Percentiles rank a stretch among this genome's conserved stretches.
phyloP scores from a whole-genome alignment of 2,329 filamentous ascomycete genomes.

The Plenodomus biglobosus region DNA sequence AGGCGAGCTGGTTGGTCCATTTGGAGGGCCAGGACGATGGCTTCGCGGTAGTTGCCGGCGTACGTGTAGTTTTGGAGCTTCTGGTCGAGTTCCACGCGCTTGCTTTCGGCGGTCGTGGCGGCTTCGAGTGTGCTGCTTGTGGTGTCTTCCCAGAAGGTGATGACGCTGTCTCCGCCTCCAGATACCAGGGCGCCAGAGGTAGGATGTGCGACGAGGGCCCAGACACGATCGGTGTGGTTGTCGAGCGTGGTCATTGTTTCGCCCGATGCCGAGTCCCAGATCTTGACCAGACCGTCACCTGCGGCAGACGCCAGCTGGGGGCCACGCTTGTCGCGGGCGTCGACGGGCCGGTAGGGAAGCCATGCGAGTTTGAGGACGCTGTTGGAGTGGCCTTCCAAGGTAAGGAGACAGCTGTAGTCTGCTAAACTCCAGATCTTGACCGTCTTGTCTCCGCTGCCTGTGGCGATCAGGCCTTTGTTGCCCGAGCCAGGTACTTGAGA shows the following conservation, averaged over 20 bases:
- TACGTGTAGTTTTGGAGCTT: slow-evolving; percentile 91
- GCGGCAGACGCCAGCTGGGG: slow-evolving; percentile 82
- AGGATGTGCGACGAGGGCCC: slow-evolving; percentile 75
- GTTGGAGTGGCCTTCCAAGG: slow-evolving; percentile 95
- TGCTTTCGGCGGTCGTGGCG: slow-evolving; percentile 70
- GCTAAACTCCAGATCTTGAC: slow-evolving; percentile 92
- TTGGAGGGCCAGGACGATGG: slow-evolving; percentile 86
- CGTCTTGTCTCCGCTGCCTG: slow-evolving; percentile 93
- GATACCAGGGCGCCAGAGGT: slow-evolving; percentile 74
- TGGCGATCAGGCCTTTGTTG: slow-evolving; percentile 79
- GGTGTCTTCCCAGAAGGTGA: slow-evolving; percentile 96
- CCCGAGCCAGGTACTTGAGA: slow-evolving; percentile 63
- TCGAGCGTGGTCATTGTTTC: slow-evolving; percentile 89
- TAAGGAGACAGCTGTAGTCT: slow-evolving; percentile 89
- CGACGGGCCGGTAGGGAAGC: slow-evolving; percentile 60
- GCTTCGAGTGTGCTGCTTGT: slow-evolving; percentile 76
- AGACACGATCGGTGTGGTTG: slow-evolving; percentile 95
- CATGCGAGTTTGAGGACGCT: slow-evolving; percentile 92
- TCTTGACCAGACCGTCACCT: slow-evolving; percentile 91
- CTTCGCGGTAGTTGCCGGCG: slow-evolving; percentile 84
- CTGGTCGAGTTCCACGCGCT: slow-evolving; percentile 90
- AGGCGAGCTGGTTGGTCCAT: slow-evolving; percentile 92
- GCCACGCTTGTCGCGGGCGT: slow-evolving; percentile 55
- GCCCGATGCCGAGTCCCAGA: slow-evolving; percentile 87
- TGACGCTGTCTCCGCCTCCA: slow-evolving; percentile 85